Conservation (phyloP, 1,284 basidiomycete genomes). For the Heterobasidion annosum region DNA sequence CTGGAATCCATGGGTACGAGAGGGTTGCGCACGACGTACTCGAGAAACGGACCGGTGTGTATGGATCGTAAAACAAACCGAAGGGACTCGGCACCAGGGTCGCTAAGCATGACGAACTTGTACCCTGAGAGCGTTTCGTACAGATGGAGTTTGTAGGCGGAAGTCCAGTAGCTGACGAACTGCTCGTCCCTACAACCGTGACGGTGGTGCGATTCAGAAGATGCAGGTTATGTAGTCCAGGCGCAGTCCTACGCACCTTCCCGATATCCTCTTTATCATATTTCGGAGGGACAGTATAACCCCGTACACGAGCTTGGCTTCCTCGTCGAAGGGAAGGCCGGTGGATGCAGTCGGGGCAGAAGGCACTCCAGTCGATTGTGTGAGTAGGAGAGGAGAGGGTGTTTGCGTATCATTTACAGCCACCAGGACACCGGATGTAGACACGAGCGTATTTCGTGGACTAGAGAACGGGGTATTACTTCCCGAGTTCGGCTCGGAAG, state of each 20-base stretch:
- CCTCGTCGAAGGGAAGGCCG: constrained; percentile 90
- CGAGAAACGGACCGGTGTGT: constrained; percentile 90
- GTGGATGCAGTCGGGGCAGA: constrained; percentile 22
- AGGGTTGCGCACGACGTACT: constrained; percentile 90
- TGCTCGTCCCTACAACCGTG: constrained; percentile 66
- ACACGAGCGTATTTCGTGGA: constrained; percentile 54
- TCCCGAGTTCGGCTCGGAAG: constrained; percentile 20
- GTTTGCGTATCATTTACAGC: constrained; percentile 46
- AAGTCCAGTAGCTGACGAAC: constrained; percentile 88
- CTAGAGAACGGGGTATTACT: constrained; percentile 34
- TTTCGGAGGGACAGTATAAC: constrained; percentile 88
- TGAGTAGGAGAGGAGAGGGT: constrained; percentile 27
- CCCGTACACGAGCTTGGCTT: constrained; percentile 96
- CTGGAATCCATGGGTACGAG: constrained; percentile 75
- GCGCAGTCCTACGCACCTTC: constrained; percentile 44
- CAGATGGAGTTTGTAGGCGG: constrained; percentile 88
- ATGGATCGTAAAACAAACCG: constrained; percentile 83
- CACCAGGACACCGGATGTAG: constrained; percentile 56
- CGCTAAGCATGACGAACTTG: constrained; percentile 93
- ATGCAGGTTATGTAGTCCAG: constrained; percentile 1
- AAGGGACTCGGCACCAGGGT: constrained; percentile 75
- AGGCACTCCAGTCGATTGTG: constrained; percentile 19
- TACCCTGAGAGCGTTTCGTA: constrained; percentile 90
- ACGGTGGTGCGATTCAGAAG: not conserved
- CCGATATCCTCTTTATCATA: constrained; percentile 92